Evolutionary conservation across 768 basidiomycete species (phyloP).

Genomic region (Suillus variegatus): DNA sequence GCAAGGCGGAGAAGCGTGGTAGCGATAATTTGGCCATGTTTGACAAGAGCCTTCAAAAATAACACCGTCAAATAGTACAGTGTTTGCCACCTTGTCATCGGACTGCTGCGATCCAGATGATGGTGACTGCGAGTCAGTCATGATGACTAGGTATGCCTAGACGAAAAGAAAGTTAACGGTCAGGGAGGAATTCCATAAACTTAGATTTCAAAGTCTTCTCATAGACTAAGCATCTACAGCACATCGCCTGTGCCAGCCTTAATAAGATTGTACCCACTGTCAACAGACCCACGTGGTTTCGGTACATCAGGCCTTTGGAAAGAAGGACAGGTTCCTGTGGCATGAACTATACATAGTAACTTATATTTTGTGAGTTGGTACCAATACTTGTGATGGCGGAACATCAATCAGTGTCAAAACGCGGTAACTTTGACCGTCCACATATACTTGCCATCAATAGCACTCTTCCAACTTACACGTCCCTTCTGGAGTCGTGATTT

Average conservation of each 20-base stretch:
- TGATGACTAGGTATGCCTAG: neutral
- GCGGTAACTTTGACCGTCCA: neutral
- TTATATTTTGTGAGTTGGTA: neutral
- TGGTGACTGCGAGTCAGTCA: conserved; percentile 1
- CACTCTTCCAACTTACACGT: neutral
- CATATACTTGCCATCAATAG: neutral
- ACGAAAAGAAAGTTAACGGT: too few species aligned
- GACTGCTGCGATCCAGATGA: neutral
- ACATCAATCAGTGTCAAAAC: neutral
- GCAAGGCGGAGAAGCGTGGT: conserved; percentile 20
- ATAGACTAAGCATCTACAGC: conserved; percentile 6
- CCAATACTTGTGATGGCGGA: neutral
- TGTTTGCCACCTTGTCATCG: neutral
- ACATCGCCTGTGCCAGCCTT: conserved; percentile 19
- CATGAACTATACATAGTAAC: too few species aligned
- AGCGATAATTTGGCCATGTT: conserved; percentile 32
- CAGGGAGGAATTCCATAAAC: neutral
- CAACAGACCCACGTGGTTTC: neutral
- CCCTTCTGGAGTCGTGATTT: neutral
- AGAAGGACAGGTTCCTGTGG: neutral
- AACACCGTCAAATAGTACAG: conserved; percentile 32
- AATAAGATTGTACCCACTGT: conserved; percentile 13
- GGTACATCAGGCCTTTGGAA: neutral
- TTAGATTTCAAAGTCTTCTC: conserved; percentile 3
- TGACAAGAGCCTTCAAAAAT: conserved; percentile 33